Conservation (phyloP, 1,284 basidiomycete genomes). For the Filobasidium uniguttulatum region DNA sequence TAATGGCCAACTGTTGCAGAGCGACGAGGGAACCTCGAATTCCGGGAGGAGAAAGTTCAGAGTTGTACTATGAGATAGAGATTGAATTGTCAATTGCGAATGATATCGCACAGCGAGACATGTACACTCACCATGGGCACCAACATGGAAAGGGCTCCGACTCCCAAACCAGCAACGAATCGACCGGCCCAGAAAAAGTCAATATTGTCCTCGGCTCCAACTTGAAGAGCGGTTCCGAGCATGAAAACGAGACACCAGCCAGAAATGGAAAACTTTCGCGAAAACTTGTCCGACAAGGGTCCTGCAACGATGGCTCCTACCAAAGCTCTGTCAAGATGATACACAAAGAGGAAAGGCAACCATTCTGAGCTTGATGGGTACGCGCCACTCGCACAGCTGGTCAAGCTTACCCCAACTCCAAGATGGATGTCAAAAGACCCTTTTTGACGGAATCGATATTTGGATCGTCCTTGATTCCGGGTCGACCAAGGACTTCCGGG, state of each 20-base stretch:
- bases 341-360: neutral
- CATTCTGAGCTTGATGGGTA: neutral
- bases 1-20: conserved; percentile 66
- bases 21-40: conserved; percentile 68
- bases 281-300: conserved; percentile 28
- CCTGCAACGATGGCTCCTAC: conserved; percentile 30
- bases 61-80: conserved; percentile 45
- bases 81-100: neutral
- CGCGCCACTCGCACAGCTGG: no score
- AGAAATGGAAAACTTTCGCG: conserved; percentile 32
- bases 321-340: neutral
- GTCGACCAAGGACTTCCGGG: neutral
- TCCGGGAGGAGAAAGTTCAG: conserved; percentile 62
- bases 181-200: conserved; percentile 24
- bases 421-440: conserved; percentile 11
- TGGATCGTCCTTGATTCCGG: neutral
- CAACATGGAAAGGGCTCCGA: conserved; percentile 34
- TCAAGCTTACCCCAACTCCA: conserved; percentile 6
- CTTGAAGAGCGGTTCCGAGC: conserved; percentile 28
- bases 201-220: neutral
- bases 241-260: conserved; percentile 34
- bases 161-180: conserved; percentile 32
- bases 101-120: neutral
- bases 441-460: conserved; percentile 1
- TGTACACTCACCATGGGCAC: conserved; percentile 27